Evolutionary conservation across 352 stramenopile genomes (phyloP).

Genomic region (Halophytophthora batemanensis): DNA sequence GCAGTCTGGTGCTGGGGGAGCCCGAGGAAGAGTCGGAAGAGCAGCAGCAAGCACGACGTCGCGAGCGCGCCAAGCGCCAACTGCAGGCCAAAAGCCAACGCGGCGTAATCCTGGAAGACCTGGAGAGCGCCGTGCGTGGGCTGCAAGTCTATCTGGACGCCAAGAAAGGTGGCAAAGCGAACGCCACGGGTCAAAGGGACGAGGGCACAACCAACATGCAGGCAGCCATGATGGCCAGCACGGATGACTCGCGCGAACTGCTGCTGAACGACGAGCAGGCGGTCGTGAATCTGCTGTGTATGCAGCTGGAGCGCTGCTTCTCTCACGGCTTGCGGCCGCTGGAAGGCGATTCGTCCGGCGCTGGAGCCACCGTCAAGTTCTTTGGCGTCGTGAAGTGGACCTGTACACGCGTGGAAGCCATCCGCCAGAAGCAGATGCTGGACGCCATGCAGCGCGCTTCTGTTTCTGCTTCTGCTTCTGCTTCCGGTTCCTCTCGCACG

Average conservation of each 20-base stretch:
- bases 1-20: constrained; percentile 41
- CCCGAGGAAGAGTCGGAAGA: constrained; percentile 55
- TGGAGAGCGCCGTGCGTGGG: constrained; percentile 61
- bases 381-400: constrained; percentile 86
- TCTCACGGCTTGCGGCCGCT: constrained; percentile 63
- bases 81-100: constrained; percentile 76
- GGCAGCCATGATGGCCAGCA: constrained; percentile 69
- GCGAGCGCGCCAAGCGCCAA: constrained; percentile 51
- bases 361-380: constrained; percentile 75
- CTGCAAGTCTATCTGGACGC: constrained; percentile 50
- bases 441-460: constrained; percentile 56
- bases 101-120: constrained; percentile 74
- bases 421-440: constrained; percentile 65
- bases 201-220: constrained; percentile 15
- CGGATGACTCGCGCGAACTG: constrained; percentile 60
- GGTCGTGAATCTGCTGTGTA: constrained; percentile 72
- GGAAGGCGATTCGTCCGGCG: constrained; percentile 34
- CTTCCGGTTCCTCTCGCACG: constrained; percentile 2
- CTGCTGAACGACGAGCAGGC: constrained; percentile 69
- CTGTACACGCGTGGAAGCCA: constrained; percentile 71
- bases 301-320: constrained; percentile 67
- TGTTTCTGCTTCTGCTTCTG: constrained; percentile 6
- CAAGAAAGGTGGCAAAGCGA: constrained; percentile 21
- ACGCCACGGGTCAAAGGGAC: constrained; percentile 1
- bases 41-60: constrained; percentile 40